Conservation (phyloP, 345 rosid genomes). For the Anacardium occidentale region DNA sequence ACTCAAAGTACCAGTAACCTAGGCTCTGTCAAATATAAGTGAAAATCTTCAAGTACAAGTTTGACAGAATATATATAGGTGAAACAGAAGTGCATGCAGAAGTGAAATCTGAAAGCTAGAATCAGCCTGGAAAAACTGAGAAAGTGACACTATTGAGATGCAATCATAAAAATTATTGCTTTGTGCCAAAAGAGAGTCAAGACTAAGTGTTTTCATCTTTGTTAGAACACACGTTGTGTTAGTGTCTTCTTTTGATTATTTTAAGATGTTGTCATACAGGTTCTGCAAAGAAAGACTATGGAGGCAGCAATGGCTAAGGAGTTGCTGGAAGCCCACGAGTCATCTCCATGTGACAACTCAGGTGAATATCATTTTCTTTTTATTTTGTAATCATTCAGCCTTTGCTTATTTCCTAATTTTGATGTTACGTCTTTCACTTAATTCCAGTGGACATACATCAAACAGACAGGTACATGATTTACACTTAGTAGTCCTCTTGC, state of each 20-base stretch:
- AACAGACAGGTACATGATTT: conserved; percentile 47
- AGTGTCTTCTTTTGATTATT: neutral
- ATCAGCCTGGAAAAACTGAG: neutral
- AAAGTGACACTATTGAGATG: neutral
- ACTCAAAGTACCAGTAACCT: neutral
- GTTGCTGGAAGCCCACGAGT: conserved; percentile 70
- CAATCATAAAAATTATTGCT: neutral
- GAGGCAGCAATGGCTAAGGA: conserved; percentile 85
- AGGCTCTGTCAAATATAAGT: neutral
- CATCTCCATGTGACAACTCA: conserved; percentile 44
- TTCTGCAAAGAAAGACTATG: conserved; percentile 86
- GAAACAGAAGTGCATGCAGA: neutral
- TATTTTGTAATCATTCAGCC: neutral
- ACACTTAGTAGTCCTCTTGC: conserved; percentile 6
- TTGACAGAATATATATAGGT: neutral
- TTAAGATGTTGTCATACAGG: conserved; percentile 34
- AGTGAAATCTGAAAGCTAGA: neutral
- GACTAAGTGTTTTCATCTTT: neutral
- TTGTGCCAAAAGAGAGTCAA: neutral
- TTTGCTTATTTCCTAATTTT: conserved; percentile 15
- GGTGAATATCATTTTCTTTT: conserved; percentile 22
- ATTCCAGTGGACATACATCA: conserved; percentile 45
- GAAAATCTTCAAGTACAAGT: neutral
- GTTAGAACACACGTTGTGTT: neutral
- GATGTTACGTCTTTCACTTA: conserved; percentile 34